Evolutionary conservation across 495 filamentous ascomycete species (phyloP).

Genomic region (Achaetomiella virescens): DNA sequence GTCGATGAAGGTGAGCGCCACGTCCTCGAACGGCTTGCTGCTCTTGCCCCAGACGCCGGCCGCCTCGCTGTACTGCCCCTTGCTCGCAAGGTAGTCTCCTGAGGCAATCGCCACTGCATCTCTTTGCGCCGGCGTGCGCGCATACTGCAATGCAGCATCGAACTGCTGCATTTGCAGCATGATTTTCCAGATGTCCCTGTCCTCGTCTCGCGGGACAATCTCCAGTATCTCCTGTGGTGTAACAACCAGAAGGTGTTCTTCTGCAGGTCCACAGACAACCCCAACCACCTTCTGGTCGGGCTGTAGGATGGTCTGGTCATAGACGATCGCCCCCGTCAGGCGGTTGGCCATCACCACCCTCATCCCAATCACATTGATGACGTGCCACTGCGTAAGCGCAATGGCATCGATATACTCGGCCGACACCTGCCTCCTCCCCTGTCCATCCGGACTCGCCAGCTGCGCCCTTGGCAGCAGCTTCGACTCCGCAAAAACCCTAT

Average conservation of each 20-base stretch:
- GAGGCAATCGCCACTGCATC: constrained; percentile 86
- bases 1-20: constrained; percentile 85
- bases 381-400: constrained; percentile 86
- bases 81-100: constrained; percentile 76
- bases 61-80: constrained; percentile 76
- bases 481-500: constrained; percentile 59
- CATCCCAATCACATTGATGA: constrained; percentile 76
- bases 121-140: constrained; percentile 63
- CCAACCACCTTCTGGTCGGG: constrained; percentile 70
- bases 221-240: constrained; percentile 87
- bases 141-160: constrained; percentile 77
- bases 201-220: constrained; percentile 82
- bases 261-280: constrained; percentile 75
- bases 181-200: constrained; percentile 89
- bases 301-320: constrained; percentile 81
- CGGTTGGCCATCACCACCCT: constrained; percentile 78
- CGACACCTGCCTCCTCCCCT: constrained; percentile 56
- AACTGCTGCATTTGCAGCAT: constrained; percentile 80
- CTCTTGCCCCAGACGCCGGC: constrained; percentile 88
- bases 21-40: constrained; percentile 94
- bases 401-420: constrained; percentile 72
- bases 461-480: constrained; percentile 68
- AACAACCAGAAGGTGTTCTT: constrained; percentile 98
- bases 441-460: constrained; percentile 60
- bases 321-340: constrained; percentile 75